Evolutionary conservation across 306 rosid genomes (phyloP), one percentile per base, ranked within the genome.

Genomic region (Nissolia schottii): DNA sequence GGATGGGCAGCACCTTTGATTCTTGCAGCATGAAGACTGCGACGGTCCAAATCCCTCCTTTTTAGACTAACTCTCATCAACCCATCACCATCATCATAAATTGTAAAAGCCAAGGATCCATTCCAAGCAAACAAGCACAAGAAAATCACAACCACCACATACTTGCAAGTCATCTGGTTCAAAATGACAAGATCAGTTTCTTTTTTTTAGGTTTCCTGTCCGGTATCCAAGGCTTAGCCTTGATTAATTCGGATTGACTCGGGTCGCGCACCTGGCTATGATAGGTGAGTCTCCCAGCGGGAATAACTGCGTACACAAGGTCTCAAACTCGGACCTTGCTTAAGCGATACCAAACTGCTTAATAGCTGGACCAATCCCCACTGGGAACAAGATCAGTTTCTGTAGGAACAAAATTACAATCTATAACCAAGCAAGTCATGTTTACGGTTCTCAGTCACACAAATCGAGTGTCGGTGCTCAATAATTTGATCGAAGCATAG

Each of bases 31-130:
- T 24, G 20, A 71, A 83, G 70, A 66, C 71, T 71, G 5, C 54
- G 28, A 59, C 41, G 13, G 23, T 83, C 79, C 55, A 79, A 83
- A 11, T 31, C 72, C 41, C 84, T 76, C 70, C 46, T 75, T 37
- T 76, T 79, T 2, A 79, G 82, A 76, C 40, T 63, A 76, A 79
- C 19, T 75, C 79, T 83, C 79, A 79, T 25, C 25, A 79, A 58
- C 12, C 74, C 82, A 45, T 79, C 82, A 75, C 74, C 82, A 45
- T 79, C 82, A 75, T 58, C 12, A 75, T 55, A 68, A 76, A 24
- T 71, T 59, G 84, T 7, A 88, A 66, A 20, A 29, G 81, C 89
- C 82, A 84, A 37, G 8, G 79, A 79, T 71, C 71, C 65, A 54
- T 37, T 75, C 66, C 74, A 83, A 35, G 45, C 65, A 73, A 70